A percentile compares a stretch with the other conserved stretches of the same genome.
These are phyloP conservation scores for Jatropha curcas DNA, from an alignment of 345 rosid species.

Conservation along the genomic window DNA sequence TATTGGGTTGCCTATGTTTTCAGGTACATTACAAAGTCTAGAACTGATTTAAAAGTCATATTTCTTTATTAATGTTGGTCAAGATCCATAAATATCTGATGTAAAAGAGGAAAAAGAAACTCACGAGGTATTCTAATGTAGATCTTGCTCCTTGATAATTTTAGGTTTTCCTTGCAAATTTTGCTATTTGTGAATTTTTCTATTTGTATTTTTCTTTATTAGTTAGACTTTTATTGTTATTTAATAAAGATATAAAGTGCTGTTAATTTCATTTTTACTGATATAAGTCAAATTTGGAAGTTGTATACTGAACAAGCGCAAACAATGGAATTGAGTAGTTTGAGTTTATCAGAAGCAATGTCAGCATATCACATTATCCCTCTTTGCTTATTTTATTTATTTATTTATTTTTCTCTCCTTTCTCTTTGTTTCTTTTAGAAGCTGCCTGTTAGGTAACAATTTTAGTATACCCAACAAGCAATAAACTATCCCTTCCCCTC, in stretches of 20 bases:
- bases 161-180: not conserved
- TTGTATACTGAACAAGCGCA: not conserved
- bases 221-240: not conserved
- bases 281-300: not conserved
- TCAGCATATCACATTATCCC: too few relatives aligned
- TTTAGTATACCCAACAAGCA: not conserved
- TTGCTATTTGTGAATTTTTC: too few relatives aligned
- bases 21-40: too few relatives aligned
- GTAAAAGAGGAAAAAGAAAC: not conserved
- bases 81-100: too few relatives aligned
- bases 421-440: not conserved
- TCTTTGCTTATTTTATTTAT: not conserved
- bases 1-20: too few relatives aligned
- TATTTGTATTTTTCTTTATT: not conserved
- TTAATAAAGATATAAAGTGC: not conserved
- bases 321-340: not conserved
- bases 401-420: not conserved
- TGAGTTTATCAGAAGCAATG: not conserved
- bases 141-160: not conserved
- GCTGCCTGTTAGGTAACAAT: not conserved
- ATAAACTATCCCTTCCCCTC: not conserved
- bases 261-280: not conserved
- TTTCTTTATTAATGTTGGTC: too few relatives aligned
- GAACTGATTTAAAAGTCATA: too few relatives aligned
- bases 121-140: not conserved